phyloP scores from a whole-genome alignment of 805 yeast genomes.

The Isabelozyma pseudorhagii region DNA sequence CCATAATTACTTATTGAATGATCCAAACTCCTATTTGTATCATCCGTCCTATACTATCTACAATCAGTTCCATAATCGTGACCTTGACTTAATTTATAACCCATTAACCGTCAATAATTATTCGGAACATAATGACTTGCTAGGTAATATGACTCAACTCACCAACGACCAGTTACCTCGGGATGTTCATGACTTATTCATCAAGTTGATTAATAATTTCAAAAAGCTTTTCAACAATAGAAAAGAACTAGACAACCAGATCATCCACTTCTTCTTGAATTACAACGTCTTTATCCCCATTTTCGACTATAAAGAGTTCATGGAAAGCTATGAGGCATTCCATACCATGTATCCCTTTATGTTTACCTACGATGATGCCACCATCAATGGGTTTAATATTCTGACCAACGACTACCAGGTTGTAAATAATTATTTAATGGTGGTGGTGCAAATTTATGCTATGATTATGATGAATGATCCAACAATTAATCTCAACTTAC shows the following conservation, averaged over 20 bases:
- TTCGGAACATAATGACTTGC: conserved; percentile 12
- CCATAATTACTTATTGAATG: conserved; percentile 39
- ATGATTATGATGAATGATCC: conserved; percentile 52
- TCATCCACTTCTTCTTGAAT: conserved; percentile 48
- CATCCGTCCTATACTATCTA: conserved; percentile 36
- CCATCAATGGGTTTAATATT: conserved; percentile 47
- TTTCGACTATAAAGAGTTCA: conserved; percentile 50
- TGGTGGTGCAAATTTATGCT: conserved; percentile 46
- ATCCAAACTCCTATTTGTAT: conserved; percentile 40
- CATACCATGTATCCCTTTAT: conserved; percentile 48
- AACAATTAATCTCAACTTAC: conserved; percentile 36
- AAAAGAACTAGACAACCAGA: conserved; percentile 44
- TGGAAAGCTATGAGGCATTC: conserved; percentile 48
- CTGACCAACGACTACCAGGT: conserved; percentile 40
- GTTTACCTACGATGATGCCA: conserved; percentile 45
- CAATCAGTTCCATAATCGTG: conserved; percentile 34
- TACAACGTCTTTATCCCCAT: conserved; percentile 54
- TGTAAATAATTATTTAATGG: conserved; percentile 42
- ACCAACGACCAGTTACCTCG: conserved; percentile 26
- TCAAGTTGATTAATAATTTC: conserved; percentile 42
- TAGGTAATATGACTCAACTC: conserved; percentile 4
- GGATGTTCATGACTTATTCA: conserved; percentile 42
- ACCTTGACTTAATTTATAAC: conserved; percentile 37
- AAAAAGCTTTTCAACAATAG: conserved; percentile 35
- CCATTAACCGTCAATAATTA: conserved; percentile 31